Conservation (phyloP, 1,284 basidiomycete genomes). For the Cutaneotrichosporon cutaneum region DNA sequence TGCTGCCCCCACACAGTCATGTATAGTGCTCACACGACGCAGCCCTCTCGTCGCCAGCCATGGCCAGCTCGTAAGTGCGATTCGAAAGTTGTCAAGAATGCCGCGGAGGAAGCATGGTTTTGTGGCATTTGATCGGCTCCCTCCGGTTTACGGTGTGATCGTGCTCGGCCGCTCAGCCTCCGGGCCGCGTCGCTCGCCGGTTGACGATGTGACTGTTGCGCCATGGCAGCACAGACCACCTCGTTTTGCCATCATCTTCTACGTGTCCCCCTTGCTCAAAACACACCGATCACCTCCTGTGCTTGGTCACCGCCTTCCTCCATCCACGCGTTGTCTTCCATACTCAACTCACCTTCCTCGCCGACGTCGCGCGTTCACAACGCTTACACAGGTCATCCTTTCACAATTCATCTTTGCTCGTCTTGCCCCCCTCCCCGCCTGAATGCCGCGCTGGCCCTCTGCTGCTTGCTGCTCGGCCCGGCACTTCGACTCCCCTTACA, state of each 20-base stretch:
- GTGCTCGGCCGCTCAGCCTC: not conserved
- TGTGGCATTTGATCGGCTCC: slow-evolving; percentile 1
- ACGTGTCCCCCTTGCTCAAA: not conserved
- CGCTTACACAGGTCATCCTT: not conserved
- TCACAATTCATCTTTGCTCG: not conserved
- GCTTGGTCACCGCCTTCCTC: not conserved
- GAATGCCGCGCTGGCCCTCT: not conserved
- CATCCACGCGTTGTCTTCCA: not conserved
- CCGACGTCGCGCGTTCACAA: not conserved
- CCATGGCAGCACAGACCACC: slow-evolving; percentile 3
- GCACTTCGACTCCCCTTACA: slow-evolving; percentile 2
- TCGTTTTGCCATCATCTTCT: not conserved
- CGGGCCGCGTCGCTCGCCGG: not conserved
- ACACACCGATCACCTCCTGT: not conserved
- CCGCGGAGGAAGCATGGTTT: not conserved
- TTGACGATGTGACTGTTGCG: not conserved
- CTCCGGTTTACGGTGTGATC: not conserved
- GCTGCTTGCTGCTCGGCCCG: not conserved
- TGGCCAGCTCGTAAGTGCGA: slow-evolving; percentile 2
- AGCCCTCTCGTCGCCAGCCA: slow-evolving; percentile 4
- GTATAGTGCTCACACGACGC: not conserved
- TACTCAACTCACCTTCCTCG: not conserved
- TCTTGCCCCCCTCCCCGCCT: not conserved
- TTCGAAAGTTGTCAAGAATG: not conserved
- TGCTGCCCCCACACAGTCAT: not conserved